phyloP scores from a whole-genome alignment of 2,329 filamentous ascomycete species.

The Madurella mycetomatis region DNA sequence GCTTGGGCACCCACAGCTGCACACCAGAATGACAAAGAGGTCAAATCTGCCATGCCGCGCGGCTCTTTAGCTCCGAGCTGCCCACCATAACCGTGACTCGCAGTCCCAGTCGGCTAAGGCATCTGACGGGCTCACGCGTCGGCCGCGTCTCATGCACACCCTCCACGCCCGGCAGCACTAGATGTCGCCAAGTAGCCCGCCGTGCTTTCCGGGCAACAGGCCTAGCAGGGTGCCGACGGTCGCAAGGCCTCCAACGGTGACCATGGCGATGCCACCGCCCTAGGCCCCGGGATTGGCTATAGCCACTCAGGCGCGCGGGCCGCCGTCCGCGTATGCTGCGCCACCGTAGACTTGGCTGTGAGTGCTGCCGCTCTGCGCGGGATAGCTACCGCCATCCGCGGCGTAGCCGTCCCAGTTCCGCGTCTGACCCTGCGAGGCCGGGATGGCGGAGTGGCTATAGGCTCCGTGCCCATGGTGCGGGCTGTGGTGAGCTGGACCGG shows the following conservation, averaged over 20 bases:
- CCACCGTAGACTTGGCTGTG: conserved; percentile 29
- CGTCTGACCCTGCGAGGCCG: conserved; percentile 19
- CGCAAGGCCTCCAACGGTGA: not conserved
- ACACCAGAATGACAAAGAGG: not conserved
- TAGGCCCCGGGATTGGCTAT: not conserved
- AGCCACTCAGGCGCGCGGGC: conserved; percentile 21
- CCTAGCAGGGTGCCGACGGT: not conserved
- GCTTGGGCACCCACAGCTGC: not conserved
- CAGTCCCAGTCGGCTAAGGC: not conserved
- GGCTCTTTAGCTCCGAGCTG: not conserved
- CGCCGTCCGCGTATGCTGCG: conserved; percentile 23
- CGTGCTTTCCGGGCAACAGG: not conserved
- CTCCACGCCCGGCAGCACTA: not conserved
- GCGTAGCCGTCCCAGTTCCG: conserved; percentile 25
- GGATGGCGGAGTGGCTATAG: conserved; percentile 19
- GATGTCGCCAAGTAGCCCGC: not conserved
- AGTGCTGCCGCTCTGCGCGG: conserved; percentile 20
- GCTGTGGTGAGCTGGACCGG: conserved; percentile 17
- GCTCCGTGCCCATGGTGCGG: conserved; percentile 19
- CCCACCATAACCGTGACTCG: conserved; percentile 3
- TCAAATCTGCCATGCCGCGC: not conserved
- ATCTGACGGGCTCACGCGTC: conserved; percentile 6
- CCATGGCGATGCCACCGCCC: not conserved
- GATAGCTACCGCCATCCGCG: conserved; percentile 19
- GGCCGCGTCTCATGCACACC: conserved; percentile 3